A percentile compares a stretch with the other conserved stretches of the same genome.
These are phyloP conservation scores for Trichoderma citrinoviride DNA, from an alignment of 2,329 filamentous ascomycete species.

Conservation along the genomic window DNA sequence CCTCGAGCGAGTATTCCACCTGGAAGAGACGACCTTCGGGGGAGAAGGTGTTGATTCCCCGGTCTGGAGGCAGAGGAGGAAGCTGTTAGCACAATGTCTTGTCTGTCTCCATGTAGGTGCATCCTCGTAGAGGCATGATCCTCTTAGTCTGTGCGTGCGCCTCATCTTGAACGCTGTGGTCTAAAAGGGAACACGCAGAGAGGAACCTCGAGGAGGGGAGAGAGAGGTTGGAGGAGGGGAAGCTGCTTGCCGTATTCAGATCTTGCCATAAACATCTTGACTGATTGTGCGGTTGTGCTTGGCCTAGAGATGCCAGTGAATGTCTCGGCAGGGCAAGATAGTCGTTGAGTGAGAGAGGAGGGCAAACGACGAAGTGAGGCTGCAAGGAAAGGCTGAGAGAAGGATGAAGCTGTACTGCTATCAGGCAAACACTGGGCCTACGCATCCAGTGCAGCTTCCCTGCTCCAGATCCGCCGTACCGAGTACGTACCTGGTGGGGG, in stretches of 20 bases:
- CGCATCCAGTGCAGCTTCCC: slow-evolving; percentile 29
- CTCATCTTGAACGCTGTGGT: neutral
- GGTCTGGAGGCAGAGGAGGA: slow-evolving; percentile 59
- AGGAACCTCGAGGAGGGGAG: neutral
- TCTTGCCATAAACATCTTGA: slow-evolving; percentile 98
- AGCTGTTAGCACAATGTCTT: slow-evolving; percentile 21
- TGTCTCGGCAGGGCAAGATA: neutral
- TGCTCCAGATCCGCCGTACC: neutral
- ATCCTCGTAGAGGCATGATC: neutral
- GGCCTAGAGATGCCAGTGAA: slow-evolving; percentile 8
- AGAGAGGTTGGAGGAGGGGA: slow-evolving; percentile 28
- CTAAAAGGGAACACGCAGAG: neutral
- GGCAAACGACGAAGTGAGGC: slow-evolving; percentile 12
- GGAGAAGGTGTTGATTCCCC: slow-evolving; percentile 99
- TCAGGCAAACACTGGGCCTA: slow-evolving; percentile 42
- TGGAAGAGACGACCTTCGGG: slow-evolving; percentile 99
- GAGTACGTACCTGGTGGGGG: slow-evolving; percentile 14
- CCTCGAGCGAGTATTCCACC: slow-evolving; percentile 99
- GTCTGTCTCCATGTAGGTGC: neutral
- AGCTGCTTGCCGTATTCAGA: slow-evolving; percentile 80
- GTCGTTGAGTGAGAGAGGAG: neutral
- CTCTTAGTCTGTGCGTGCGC: neutral
- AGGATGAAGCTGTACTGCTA: slow-evolving; percentile 14
- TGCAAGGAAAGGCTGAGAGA: slow-evolving; percentile 26
- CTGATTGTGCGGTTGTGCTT: slow-evolving; percentile 36